Conservation (phyloP, 2,329 filamentous ascomycete species). For the Ophiognomonia clavigignenti-juglandacearum region DNA sequence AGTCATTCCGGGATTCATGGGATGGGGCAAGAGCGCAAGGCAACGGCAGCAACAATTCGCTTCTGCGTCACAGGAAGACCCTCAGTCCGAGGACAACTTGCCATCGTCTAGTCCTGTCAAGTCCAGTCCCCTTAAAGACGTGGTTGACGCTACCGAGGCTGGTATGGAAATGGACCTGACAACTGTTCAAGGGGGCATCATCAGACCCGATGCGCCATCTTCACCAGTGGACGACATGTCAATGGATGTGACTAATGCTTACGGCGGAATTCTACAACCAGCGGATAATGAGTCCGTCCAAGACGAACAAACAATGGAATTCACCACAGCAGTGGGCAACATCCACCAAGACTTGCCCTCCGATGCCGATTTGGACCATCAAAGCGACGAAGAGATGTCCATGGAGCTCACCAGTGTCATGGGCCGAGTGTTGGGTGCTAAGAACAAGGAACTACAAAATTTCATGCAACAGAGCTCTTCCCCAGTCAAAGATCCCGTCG, state of each 20-base stretch:
- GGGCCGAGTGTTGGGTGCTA: constrained; percentile 43
- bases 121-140: constrained; percentile 16
- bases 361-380: constrained; percentile 31
- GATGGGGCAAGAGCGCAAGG: constrained; percentile 60
- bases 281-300: constrained; percentile 29
- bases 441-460: constrained; percentile 12
- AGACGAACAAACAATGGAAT: constrained; percentile 73
- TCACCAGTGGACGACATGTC: constrained; percentile 64
- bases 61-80: constrained; percentile 4
- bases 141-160: constrained; percentile 43
- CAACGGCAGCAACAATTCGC: constrained; percentile 45
- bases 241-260: constrained; percentile 86
- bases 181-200: constrained; percentile 38
- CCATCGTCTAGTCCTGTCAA: constrained; percentile 15
- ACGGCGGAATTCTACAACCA: constrained; percentile 68
- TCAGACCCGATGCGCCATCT: constrained; percentile 20
- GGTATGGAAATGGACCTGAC: constrained; percentile 56
- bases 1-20: constrained; percentile 67
- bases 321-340: constrained; percentile 72
- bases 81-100: constrained; percentile 1
- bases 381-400: constrained; percentile 64
- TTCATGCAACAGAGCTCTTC: constrained; percentile 17
- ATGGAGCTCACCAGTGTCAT: constrained; percentile 72
- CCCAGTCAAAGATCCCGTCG: constrained; percentile 17
- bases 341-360: constrained; percentile 43